Percentiles rank a stretch among this genome's conserved stretches.
phyloP scores from a whole-genome alignment of 176 grass and related monocot species.

The Elymus sibiricus region DNA sequence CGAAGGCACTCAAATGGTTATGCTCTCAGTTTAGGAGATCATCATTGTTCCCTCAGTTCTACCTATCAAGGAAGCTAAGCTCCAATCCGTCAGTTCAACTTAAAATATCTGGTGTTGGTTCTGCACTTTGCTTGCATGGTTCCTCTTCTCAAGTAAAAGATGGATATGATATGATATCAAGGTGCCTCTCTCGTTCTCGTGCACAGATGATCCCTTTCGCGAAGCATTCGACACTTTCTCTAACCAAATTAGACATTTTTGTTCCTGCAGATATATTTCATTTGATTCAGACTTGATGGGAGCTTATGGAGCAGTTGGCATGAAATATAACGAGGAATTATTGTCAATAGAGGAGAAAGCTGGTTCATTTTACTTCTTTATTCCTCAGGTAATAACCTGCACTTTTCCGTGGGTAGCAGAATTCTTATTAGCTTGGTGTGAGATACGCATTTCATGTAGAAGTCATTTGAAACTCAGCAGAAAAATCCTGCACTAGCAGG shows the following conservation, averaged over 20 bases:
- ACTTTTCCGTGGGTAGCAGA: slow-evolving; percentile 1
- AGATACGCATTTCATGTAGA: slow-evolving; percentile 1
- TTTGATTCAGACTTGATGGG: slow-evolving; percentile 51
- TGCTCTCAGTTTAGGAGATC: slow-evolving; percentile 54
- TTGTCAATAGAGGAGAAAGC: slow-evolving; percentile 38
- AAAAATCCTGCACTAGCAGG: background rate
- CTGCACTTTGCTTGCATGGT: slow-evolving; percentile 64
- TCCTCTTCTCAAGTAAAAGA: slow-evolving; percentile 31
- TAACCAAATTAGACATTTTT: slow-evolving; percentile 23
- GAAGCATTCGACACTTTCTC: background rate
- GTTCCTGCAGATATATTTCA: slow-evolving; percentile 71
- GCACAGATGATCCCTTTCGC: background rate
- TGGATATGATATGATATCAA: slow-evolving; percentile 55
- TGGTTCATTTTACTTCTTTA: slow-evolving; percentile 77
- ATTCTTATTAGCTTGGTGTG: slow-evolving; percentile 18
- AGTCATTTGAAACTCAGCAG: slow-evolving; percentile 9
- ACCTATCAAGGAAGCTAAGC: slow-evolving; percentile 37
- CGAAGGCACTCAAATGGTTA: slow-evolving; percentile 73
- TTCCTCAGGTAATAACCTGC: slow-evolving; percentile 70
- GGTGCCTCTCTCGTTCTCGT: slow-evolving; percentile 8
- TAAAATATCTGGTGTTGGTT: slow-evolving; percentile 64
- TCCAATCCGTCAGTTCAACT: slow-evolving; percentile 35
- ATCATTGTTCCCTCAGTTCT: slow-evolving; percentile 80
- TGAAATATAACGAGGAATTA: slow-evolving; percentile 40
- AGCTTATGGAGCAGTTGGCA: slow-evolving; percentile 76